Evolutionary conservation across 805 yeast genomes (phyloP).

Genomic region (Suhomyces sp.): DNA sequence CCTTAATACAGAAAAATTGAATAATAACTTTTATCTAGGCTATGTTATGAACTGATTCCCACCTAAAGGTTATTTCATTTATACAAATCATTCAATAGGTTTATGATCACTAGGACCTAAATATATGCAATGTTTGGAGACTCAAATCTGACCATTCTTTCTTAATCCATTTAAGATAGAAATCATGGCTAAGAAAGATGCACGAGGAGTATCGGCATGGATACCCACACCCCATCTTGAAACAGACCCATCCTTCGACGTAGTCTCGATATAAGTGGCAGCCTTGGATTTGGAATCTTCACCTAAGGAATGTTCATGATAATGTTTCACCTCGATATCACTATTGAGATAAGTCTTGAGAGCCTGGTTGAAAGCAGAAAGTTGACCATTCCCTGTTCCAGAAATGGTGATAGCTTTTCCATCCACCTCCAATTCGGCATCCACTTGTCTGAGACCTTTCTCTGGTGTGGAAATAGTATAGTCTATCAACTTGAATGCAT

Average conservation of each 20-base stretch:
- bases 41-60: too few relatives aligned
- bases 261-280: conserved; percentile 60
- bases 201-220: conserved; percentile 84
- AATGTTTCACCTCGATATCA: conserved; percentile 60
- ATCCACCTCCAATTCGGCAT: conserved; percentile 49
- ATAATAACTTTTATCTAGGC: too few relatives aligned
- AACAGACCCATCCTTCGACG: conserved; percentile 18
- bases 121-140: not conserved
- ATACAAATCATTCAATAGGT: too few relatives aligned
- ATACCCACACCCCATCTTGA: conserved; percentile 89
- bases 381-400: conserved; percentile 82
- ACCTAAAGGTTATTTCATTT: too few relatives aligned
- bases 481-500: conserved; percentile 41
- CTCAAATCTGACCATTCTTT: conserved; percentile 9
- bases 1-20: too few relatives aligned
- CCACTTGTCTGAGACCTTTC: conserved; percentile 44
- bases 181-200: conserved; percentile 69
- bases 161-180: conserved; percentile 58
- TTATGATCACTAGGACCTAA: too few relatives aligned
- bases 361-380: conserved; percentile 72
- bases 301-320: conserved; percentile 81
- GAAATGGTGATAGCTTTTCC: conserved; percentile 38
- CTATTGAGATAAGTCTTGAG: conserved; percentile 48
- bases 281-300: conserved; percentile 69
- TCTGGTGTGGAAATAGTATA: conserved; percentile 45